Evolutionary conservation across 176 grass and related monocot genomes (phyloP).

Genomic region (Bolboschoenus planiculmis): DNA sequence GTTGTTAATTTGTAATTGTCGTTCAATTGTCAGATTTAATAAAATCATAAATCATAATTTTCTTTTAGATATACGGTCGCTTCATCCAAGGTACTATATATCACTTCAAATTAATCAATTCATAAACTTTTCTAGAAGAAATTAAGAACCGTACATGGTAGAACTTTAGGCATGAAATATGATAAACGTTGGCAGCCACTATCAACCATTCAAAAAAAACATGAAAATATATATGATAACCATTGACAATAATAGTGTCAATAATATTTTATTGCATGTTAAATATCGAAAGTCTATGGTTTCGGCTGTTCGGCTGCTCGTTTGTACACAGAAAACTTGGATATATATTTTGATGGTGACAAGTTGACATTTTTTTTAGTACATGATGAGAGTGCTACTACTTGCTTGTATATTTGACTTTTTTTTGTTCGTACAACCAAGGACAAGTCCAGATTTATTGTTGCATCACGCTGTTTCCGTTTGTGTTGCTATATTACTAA

Average conservation of each 20-base stretch:
- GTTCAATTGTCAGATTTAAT: not conserved
- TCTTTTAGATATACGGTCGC: not conserved
- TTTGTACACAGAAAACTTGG: not conserved
- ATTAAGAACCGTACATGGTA: too few species aligned
- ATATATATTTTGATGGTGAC: not conserved
- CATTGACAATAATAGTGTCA: too few species aligned
- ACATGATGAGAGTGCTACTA: not conserved
- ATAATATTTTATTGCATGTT: too few species aligned
- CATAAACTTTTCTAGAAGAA: too few species aligned
- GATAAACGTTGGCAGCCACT: too few species aligned
- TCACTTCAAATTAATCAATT: too few species aligned
- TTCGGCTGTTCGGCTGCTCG: not conserved
- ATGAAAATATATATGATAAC: too few species aligned
- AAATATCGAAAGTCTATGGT: too few species aligned
- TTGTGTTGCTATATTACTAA: not conserved
- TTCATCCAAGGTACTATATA: too few species aligned
- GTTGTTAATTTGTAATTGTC: not conserved
- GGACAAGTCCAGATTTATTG: not conserved
- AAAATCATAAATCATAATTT: not conserved
- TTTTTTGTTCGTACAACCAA: constrained; percentile 6
- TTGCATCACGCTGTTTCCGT: not conserved
- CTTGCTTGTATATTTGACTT: not conserved
- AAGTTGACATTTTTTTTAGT: constrained; percentile 2
- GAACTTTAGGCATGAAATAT: too few species aligned
- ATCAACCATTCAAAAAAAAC: too few species aligned